These are phyloP conservation scores for Inga oerstediana DNA, from an alignment of 306 rosid genomes.

Conservation along the genomic window DNA sequence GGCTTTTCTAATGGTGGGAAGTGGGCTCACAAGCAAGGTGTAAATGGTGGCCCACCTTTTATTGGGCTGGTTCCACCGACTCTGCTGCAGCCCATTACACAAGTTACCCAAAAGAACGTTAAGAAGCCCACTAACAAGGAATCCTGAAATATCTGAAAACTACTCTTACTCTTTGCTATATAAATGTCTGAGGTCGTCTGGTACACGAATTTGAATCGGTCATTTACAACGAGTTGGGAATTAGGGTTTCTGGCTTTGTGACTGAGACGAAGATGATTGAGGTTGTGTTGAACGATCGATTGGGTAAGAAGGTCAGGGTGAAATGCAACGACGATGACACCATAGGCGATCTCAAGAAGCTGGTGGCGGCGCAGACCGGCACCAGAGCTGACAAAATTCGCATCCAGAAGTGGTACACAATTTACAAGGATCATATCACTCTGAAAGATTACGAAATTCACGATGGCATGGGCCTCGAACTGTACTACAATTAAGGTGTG, in stretches of 20 bases:
- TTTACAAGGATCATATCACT: constrained; percentile 72
- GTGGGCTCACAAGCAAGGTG: too few species aligned
- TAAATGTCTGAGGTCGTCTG: not conserved
- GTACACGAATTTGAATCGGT: not conserved
- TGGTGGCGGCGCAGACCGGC: constrained; percentile 80
- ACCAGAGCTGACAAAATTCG: constrained; percentile 66
- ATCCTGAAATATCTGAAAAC: not conserved
- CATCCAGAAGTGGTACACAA: constrained; percentile 66
- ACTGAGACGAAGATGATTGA: constrained; percentile 58
- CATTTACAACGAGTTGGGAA: not conserved
- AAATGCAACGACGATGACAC: constrained; percentile 80
- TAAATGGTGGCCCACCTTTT: not conserved
- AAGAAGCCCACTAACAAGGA: not conserved
- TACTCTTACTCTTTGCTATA: not conserved
- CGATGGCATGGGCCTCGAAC: constrained; percentile 83
- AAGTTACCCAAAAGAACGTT: not conserved
- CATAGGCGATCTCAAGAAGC: constrained; percentile 77
- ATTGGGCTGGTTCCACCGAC: not conserved
- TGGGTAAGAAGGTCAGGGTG: constrained; percentile 75
- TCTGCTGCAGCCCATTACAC: not conserved
- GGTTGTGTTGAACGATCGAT: constrained; percentile 74
- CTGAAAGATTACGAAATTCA: constrained; percentile 74
- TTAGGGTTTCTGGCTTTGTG: not conserved
- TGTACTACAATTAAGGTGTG: constrained; percentile 55
- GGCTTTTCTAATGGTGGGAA: too few species aligned